Conservation (phyloP, 495 filamentous ascomycete genomes). For the Tuber borchii region DNA sequence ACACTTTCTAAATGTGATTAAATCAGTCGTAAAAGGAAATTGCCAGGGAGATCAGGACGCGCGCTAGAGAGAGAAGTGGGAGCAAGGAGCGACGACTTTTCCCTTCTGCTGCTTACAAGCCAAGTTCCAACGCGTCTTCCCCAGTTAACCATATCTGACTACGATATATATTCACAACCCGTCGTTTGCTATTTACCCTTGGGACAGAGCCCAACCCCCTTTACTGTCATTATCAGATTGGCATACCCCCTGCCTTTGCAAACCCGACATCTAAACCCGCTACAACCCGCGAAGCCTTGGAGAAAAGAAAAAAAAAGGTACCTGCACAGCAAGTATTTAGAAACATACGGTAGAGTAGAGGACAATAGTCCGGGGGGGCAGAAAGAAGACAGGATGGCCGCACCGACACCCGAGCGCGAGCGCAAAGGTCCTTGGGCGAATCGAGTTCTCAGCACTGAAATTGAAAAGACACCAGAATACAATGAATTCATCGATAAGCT, state of each 20-base stretch:
- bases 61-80: neutral
- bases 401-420: constrained; percentile 36
- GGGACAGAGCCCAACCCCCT: neutral
- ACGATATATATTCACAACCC: neutral
- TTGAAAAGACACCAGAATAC: constrained; percentile 57
- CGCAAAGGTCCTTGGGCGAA: constrained; percentile 44
- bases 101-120: neutral
- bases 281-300: neutral
- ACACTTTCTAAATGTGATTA: constrained; percentile 7
- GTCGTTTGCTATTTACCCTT: neutral
- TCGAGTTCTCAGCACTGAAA: constrained; percentile 44
- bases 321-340: neutral
- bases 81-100: neutral
- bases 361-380: neutral
- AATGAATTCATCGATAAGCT: constrained; percentile 63
- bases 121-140: constrained; percentile 5
- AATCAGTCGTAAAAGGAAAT: neutral
- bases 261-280: neutral
- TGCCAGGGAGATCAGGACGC: neutral
- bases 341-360: neutral
- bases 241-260: neutral
- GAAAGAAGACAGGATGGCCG: constrained; percentile 19
- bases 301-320: neutral
- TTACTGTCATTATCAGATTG: neutral
- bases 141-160: neutral